Conservation (phyloP, 352 stramenopile species). For the Globisporangium sylvaticum region DNA sequence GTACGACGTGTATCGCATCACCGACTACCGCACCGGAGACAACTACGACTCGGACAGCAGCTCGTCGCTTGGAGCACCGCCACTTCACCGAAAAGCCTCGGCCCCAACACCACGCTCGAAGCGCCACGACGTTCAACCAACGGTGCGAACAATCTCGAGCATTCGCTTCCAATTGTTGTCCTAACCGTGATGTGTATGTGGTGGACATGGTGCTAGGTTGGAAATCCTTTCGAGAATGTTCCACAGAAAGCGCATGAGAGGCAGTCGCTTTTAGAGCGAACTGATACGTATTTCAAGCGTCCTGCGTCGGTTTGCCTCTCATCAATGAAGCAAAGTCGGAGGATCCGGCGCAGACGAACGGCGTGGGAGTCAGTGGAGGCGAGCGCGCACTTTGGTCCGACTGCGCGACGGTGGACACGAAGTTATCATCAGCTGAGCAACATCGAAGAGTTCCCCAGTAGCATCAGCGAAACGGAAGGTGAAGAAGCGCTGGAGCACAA, state of each 20-base stretch:
- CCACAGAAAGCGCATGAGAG: constrained; percentile 25
- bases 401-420: constrained; percentile 61
- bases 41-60: constrained; percentile 46
- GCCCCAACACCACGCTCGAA: constrained; percentile 51
- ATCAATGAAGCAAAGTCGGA: constrained; percentile 36
- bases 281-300: constrained; percentile 43
- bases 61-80: constrained; percentile 31
- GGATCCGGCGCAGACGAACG: constrained; percentile 34
- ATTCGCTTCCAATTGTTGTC: background rate
- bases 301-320: constrained; percentile 56
- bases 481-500: constrained; percentile 2
- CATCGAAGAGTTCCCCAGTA: constrained; percentile 47
- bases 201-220: background rate
- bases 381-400: constrained; percentile 53
- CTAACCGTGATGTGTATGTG: background rate
- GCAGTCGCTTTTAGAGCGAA: constrained; percentile 55
- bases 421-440: constrained; percentile 57
- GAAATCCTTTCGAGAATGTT: background rate
- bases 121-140: background rate
- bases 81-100: constrained; percentile 52
- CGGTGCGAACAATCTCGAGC: background rate
- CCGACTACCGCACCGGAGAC: constrained; percentile 15
- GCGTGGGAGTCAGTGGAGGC: constrained; percentile 58
- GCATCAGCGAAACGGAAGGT: constrained; percentile 23
- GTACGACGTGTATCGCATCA: constrained; percentile 36